Percentiles rank a stretch among this genome's conserved stretches.
Evolutionary conservation across 306 rosid genomes (phyloP).

Genomic region (Alnus rubra): DNA sequence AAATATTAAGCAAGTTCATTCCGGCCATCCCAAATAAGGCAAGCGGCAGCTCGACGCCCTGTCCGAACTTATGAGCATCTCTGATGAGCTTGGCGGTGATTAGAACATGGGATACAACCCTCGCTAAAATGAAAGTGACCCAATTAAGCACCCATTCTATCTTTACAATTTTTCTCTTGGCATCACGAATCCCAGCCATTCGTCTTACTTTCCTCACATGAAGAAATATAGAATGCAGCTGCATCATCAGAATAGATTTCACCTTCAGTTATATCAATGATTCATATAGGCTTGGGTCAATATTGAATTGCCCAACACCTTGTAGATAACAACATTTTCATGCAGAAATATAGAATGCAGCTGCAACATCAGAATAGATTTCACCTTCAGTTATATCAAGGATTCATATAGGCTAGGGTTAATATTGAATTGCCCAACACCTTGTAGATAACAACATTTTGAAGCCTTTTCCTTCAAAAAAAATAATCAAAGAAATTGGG

Average conservation of each 20-base stretch:
- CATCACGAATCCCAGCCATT: constrained; percentile 72
- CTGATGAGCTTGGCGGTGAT: constrained; percentile 72
- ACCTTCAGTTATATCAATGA: constrained; percentile 13
- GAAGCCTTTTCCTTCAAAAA: neutral
- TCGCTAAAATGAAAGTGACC: constrained; percentile 66
- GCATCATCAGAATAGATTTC: constrained; percentile 38
- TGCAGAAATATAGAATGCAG: constrained; percentile 89
- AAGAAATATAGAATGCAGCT: constrained; percentile 89
- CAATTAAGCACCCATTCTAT: constrained; percentile 90
- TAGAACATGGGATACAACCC: constrained; percentile 64
- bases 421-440: neutral
- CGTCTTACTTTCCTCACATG: constrained; percentile 65
- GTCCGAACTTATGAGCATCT: constrained; percentile 72
- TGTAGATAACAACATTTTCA: neutral
- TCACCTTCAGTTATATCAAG: constrained; percentile 13
- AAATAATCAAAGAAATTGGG: neutral
- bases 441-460: neutral
- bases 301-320: neutral
- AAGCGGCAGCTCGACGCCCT: constrained; percentile 83
- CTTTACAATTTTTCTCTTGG: constrained; percentile 49
- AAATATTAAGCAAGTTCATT: constrained; percentile 78
- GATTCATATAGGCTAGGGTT: neutral
- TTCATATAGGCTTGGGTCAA: neutral
- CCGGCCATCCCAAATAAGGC: constrained; percentile 89
- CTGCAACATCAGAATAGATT: constrained; percentile 51